These are phyloP conservation scores for Zangia roseola DNA, from an alignment of 768 basidiomycete species.

Conservation along the genomic window DNA sequence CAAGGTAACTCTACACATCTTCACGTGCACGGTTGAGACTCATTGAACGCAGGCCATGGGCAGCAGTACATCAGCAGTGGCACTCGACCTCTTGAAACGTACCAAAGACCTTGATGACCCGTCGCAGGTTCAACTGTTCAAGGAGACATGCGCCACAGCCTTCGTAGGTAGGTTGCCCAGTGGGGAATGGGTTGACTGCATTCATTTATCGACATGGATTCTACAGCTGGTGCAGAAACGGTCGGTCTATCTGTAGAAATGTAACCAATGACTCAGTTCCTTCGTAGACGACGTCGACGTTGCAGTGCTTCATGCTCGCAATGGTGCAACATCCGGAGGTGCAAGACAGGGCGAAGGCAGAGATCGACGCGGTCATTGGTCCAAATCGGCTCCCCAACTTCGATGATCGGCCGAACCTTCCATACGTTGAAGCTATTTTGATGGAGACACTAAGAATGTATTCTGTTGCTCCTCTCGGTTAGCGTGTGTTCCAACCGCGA, in stretches of 20 bases:
- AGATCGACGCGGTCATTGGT: conserved; percentile 31
- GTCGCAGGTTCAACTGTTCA: conserved; percentile 10
- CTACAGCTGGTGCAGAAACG: conserved; percentile 21
- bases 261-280: not conserved
- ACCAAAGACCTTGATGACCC: conserved; percentile 2
- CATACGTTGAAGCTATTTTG: conserved; percentile 30
- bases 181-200: not conserved
- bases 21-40: not conserved
- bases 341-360: conserved; percentile 30
- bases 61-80: conserved; percentile 12
- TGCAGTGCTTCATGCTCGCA: conserved; percentile 30
- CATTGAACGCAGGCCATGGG: conserved; percentile 9
- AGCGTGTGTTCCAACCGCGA: not conserved
- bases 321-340: conserved; percentile 33
- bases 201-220: not conserved
- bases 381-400: conserved; percentile 25
- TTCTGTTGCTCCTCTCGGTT: conserved; percentile 26
- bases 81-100: conserved; percentile 5
- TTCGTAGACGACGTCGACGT: conserved; percentile 7
- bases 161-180: conserved; percentile 15
- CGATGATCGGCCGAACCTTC: conserved; percentile 21
- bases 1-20: conserved; percentile 4
- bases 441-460: conserved; percentile 32
- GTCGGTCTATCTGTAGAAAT: not conserved
- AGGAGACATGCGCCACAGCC: conserved; percentile 10